Evolutionary conservation across 495 filamentous ascomycete species (phyloP).

Genomic region (Coniosporium apollinis): DNA sequence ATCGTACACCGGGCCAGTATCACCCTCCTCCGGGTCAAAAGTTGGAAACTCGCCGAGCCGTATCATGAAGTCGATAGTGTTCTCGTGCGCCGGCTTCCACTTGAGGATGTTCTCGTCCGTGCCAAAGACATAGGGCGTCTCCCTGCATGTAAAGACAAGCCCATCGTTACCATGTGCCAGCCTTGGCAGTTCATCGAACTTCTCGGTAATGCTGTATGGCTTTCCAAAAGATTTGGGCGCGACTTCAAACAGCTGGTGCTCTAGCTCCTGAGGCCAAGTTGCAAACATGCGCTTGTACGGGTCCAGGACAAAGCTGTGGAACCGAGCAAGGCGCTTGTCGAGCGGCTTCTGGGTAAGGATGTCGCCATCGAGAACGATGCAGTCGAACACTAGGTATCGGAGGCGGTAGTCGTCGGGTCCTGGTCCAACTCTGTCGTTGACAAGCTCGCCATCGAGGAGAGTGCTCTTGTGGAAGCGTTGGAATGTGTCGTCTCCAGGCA

Average conservation of each 20-base stretch:
- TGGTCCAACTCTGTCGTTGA: conserved; percentile 51
- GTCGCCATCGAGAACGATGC: conserved; percentile 64
- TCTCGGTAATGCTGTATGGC: conserved; percentile 74
- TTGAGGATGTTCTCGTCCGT: conserved; percentile 90
- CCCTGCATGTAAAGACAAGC: conserved; percentile 87
- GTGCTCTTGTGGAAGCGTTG: conserved; percentile 60
- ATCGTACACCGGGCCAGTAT: conserved; percentile 31
- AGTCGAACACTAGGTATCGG: conserved; percentile 85
- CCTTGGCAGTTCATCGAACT: conserved; percentile 71
- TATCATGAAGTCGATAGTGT: conserved; percentile 82
- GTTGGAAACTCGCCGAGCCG: conserved; percentile 52
- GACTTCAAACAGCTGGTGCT: conserved; percentile 58
- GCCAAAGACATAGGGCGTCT: conserved; percentile 67
- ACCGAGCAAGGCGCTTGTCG: conserved; percentile 78
- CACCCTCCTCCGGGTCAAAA: conserved; percentile 41
- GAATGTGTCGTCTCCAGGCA: conserved; percentile 38
- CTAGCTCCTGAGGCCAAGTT: conserved; percentile 49
- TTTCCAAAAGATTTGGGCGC: conserved; percentile 78
- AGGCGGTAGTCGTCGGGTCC: conserved; percentile 39
- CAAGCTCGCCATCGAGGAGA: conserved; percentile 82
- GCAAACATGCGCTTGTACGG: conserved; percentile 61
- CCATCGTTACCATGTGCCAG: conserved; percentile 90
- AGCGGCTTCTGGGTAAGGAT: conserved; percentile 59
- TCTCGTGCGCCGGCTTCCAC: conserved; percentile 89
- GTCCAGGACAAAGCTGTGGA: conserved; percentile 58